Evolutionary conservation across 495 filamentous ascomycete genomes (phyloP), one percentile per base, ranked within the genome.

Genomic region (Penicillium pancosmium): DNA sequence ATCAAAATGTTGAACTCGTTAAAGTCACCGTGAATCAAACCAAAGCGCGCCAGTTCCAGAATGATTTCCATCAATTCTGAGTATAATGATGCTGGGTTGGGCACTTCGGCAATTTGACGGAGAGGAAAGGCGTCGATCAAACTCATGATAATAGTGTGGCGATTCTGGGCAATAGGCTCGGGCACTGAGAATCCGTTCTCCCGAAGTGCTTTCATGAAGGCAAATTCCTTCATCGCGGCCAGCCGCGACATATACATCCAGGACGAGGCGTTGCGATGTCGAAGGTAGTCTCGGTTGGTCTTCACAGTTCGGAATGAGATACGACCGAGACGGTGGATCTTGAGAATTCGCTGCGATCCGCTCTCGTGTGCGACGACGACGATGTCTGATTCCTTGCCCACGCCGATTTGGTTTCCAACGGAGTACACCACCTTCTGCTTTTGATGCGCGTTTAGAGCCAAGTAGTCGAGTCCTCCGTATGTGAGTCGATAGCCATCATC

Each of bases 1-100:
- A 98, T 87, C 18, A 99, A 80, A 57, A 99, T 91, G 68, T 99
- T 99, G 80, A 99, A 99, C 76, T 98, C 95, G 77, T 99, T 99
- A 78, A 96, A 98, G 71, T 99, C 94, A 62, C 94, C 95, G 71
- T 99, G 94, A 54, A 99, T 98, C 55, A 99, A 76, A 8, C 94
- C 95, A 65, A 89, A 87, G 31, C 83, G 80, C n/a, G 94, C 94
- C 23, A 99, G 82, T 50, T 85, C 80, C 44, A 99, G 70, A 58
- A 97, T 91, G 59, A 97, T 84, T 53, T 86, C 83, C 71, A 99
- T 95, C 53, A 99, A 78, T 52, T 96, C 89, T 36, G 88, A 87
- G 76, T 98, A 98, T 18, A 99, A 80, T 27, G 66, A 69, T 9
- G 91, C 90, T 0, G 92, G 91, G 52, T 95, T 83, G 12, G 91